Base-by-base conservation (phyloP, 169 alveolate genomes). In the Perkinsus chesapeaki region DNA sequence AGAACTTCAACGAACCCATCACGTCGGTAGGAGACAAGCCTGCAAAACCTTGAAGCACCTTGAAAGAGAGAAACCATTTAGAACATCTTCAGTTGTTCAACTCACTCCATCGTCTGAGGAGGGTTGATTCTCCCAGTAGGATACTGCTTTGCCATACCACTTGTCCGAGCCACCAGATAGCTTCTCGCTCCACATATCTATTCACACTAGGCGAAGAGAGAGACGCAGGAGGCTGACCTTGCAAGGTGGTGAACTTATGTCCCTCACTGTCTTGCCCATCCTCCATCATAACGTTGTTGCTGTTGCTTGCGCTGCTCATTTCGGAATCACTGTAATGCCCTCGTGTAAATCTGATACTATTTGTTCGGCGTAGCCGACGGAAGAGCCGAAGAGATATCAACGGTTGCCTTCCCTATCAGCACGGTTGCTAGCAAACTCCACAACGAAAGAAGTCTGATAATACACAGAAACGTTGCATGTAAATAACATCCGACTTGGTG, bases 101-200 rank as follows among this genome's bases (percentile, higher is more conserved):
- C 82, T 60, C 23, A 60, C 82, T 7, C 82, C 82, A 34, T 60
- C 82, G 31, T 60, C 82, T 7, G 82, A 60, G 0, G 82, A 60
- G 31, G 82, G 82, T 34, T 60, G 82, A 60, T 60, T 60, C 82
- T 60, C 31, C 82, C 82, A 60, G 31, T 60, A 60, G 31, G 82
- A 60, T 7, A 60, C 82, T 1, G 82, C 82, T 34, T 60, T 60
- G 31, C 82, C 82, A 23, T 60, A 60, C 82, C 82, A 60, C 82
- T 60, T 34, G 31, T 60, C 82, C 12, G 82, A 60, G 23, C 82
- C 82, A 60, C 37, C 82, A 1, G 82, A 60, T 1, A 60, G 82
- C 82, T 60, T 60, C 82, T 60, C 82, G 82, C 82, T 60, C 82
- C 82, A 60, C 82, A 60, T 60, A 60, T 60, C 82, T 60, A 34